A percentile compares a stretch with the other conserved stretches of the same genome.
phyloP scores from a whole-genome alignment of 768 basidiomycete species.

The Chalciporus piperatus region DNA sequence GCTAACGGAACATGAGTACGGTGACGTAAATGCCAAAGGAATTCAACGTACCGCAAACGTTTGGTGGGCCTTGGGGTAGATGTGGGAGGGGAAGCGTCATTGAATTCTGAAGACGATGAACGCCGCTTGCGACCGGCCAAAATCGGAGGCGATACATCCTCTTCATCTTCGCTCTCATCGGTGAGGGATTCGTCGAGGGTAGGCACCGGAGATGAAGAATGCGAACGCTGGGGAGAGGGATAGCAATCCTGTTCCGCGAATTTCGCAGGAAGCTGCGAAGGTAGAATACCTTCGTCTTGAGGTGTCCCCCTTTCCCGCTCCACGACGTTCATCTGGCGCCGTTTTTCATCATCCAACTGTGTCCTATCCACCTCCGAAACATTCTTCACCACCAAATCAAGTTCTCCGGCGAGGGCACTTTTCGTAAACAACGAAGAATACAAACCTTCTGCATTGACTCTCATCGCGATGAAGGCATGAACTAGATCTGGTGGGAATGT shows the following conservation, averaged over 20 bases:
- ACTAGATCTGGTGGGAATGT: constrained; percentile 8
- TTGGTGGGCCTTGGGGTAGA: constrained; percentile 11
- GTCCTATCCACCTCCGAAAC: neutral
- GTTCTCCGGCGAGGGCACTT: constrained; percentile 28
- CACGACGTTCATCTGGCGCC: no score
- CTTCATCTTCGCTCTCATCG: constrained; percentile 18
- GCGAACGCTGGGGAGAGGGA: constrained; percentile 18
- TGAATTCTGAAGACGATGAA: constrained; percentile 2
- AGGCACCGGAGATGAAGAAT: constrained; percentile 6
- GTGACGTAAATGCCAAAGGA: no score
- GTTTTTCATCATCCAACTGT: constrained; percentile 28
- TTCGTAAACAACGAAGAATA: constrained; percentile 27
- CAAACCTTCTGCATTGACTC: constrained; percentile 24
- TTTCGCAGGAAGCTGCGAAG: no score
- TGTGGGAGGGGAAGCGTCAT: no score
- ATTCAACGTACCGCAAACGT: constrained; percentile 26
- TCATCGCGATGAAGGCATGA: constrained; percentile 30
- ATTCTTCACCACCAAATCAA: constrained; percentile 31
- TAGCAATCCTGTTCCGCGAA: no score
- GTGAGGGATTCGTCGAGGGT: constrained; percentile 2
- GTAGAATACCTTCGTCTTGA: no score
- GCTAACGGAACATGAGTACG: no score
- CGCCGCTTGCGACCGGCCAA: constrained; percentile 24
- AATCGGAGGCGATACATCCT: constrained; percentile 7
- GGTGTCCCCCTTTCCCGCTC: no score